A percentile compares a stretch with the other conserved stretches of the same genome.
Evolutionary conservation across 345 rosid species (phyloP).

Genomic region (Isatis tinctoria): DNA sequence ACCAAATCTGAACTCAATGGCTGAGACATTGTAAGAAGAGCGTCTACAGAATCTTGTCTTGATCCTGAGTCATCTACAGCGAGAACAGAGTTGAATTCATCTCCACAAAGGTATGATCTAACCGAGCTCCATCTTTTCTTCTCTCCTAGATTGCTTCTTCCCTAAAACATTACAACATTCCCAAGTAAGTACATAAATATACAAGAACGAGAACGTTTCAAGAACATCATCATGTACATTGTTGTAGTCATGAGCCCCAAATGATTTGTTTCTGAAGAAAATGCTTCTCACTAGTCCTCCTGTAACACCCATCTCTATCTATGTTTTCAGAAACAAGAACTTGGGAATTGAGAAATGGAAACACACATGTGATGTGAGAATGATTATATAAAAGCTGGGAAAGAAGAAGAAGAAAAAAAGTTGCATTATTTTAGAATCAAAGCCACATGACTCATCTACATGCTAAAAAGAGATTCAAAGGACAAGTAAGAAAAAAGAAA

Average conservation of each 20-base stretch:
- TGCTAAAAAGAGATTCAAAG: neutral
- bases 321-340: neutral
- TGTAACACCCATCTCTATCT: slow-evolving; percentile 56
- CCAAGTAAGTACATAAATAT: neutral
- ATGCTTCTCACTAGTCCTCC: slow-evolving; percentile 64
- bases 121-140: slow-evolving; percentile 66
- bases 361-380: slow-evolving; percentile 17
- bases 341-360: slow-evolving; percentile 25
- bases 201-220: neutral
- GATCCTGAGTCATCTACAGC: slow-evolving; percentile 83
- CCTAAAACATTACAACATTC: slow-evolving; percentile 35
- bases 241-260: slow-evolving; percentile 37
- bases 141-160: slow-evolving; percentile 41
- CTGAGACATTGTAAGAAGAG: slow-evolving; percentile 42
- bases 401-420: neutral
- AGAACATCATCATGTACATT: slow-evolving; percentile 29
- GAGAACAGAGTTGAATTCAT: slow-evolving; percentile 65
- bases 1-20: slow-evolving; percentile 5
- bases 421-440: slow-evolving; percentile 24
- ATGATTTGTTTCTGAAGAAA: slow-evolving; percentile 59
- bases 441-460: slow-evolving; percentile 24
- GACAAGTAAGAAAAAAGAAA: neutral
- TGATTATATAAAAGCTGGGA: slow-evolving; percentile 16
- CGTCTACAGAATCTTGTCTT: slow-evolving; percentile 47
- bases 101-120: slow-evolving; percentile 71